These are phyloP conservation scores for Amanita fuliginea DNA, from an alignment of 768 basidiomycete species.

Conservation along the genomic window DNA sequence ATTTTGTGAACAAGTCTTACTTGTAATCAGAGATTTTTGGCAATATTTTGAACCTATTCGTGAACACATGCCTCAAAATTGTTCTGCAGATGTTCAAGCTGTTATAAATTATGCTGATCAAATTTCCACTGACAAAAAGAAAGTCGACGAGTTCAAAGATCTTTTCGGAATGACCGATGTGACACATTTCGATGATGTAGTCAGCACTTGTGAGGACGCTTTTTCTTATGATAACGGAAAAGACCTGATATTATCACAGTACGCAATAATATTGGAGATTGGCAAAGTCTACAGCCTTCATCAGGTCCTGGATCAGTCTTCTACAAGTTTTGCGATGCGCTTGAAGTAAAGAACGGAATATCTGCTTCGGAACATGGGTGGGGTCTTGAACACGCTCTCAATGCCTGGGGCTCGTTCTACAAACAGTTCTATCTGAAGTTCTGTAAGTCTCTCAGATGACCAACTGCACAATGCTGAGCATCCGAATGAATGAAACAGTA, in stretches of 20 bases:
- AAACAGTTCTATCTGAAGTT: constrained; percentile 31
- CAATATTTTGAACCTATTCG: constrained; percentile 65
- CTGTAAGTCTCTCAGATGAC: constrained; percentile 23
- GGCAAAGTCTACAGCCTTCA: constrained; percentile 51
- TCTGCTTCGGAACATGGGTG: constrained; percentile 41
- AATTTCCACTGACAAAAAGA: constrained; percentile 35
- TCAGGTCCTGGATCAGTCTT: constrained; percentile 35
- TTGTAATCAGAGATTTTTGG: constrained; percentile 44
- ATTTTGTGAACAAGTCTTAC: not conserved
- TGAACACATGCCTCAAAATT: constrained; percentile 58
- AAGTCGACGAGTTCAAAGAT: constrained; percentile 44
- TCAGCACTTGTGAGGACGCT: constrained; percentile 36
- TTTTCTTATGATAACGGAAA: constrained; percentile 23
- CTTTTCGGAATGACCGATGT: constrained; percentile 47
- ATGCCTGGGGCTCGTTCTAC: constrained; percentile 53
- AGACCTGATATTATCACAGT: constrained; percentile 30
- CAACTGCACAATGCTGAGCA: not conserved
- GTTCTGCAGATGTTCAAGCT: constrained; percentile 59
- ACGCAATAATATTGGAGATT: constrained; percentile 51
- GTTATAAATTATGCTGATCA: constrained; percentile 52
- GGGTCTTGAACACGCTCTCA: constrained; percentile 50
- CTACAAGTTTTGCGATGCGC: constrained; percentile 54
- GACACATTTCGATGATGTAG: constrained; percentile 56
- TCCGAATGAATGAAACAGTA: constrained; percentile 27
- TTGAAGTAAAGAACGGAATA: constrained; percentile 50